These are phyloP conservation scores for Eimeria sp. DNA, from an alignment of 169 alveolate species.

Conservation along the genomic window DNA sequence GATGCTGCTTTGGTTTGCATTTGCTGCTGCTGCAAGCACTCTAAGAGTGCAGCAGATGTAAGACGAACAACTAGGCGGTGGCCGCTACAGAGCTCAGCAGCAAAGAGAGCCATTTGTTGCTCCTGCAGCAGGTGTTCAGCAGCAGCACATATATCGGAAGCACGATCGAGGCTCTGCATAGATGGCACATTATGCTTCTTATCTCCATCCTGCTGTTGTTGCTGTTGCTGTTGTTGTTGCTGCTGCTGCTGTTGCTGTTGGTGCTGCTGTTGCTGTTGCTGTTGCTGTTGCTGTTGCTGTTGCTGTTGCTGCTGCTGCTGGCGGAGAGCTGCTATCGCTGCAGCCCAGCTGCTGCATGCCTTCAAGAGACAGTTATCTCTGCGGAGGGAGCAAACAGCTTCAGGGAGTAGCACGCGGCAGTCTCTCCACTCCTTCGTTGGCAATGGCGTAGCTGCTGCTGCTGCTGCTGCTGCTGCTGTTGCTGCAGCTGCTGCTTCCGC, in stretches of 20 bases:
- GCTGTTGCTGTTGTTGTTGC: background rate
- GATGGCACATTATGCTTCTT: background rate
- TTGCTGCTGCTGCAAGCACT: background rate
- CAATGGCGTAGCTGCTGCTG: constrained; percentile 3
- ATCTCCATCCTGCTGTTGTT: constrained; percentile 45
- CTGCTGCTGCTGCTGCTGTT: constrained; percentile 50
- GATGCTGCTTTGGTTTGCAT: no score
- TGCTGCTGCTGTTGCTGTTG: no score
- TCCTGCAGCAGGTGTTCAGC: background rate
- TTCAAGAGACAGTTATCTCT: background rate
- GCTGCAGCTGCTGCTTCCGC: constrained; percentile 6
- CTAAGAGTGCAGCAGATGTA: background rate
- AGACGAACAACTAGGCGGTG: constrained; percentile 7
- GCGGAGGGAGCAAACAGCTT: background rate
- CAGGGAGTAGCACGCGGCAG: constrained; percentile 38
- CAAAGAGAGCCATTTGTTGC: constrained; percentile 1
- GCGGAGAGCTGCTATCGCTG: background rate
- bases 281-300: no score
- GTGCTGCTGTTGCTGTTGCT: no score
- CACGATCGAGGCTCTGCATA: background rate
- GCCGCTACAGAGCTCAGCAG: background rate
- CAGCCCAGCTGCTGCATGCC: constrained; percentile 22
- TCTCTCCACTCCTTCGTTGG: constrained; percentile 8
- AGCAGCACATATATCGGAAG: background rate
- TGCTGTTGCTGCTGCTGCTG: constrained; percentile 8